Base-by-base conservation (phyloP, 805 yeast species). In the Zygoascus bituminiphila region DNA sequence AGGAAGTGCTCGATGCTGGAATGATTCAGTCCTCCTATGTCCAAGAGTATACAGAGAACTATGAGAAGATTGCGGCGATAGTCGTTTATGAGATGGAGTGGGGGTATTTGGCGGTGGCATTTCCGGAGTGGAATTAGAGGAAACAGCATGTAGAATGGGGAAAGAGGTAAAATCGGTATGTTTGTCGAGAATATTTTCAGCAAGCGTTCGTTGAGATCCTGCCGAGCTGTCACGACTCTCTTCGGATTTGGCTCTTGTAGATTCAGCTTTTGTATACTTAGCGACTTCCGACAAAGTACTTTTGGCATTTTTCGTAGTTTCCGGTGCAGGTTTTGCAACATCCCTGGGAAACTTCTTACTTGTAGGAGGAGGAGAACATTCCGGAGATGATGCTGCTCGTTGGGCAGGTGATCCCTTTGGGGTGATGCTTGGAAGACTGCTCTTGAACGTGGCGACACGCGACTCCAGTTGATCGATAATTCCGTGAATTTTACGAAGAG, bases 401-500 rank as follows among this genome's bases (percentile, higher is more conserved):
- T 93, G 88, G 5, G 82, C 89, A 44, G 82, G 87, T 7, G 95
- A 87, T 60, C 76, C 78, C 50, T 57, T 77, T 33, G 66, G 60
- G 53, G 63, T 66, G 35, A 31, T 47, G 2, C 52, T 22, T 1
- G 62, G 62, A 10, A 57, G 50, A 2, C 57, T 54, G 9, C 59
- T 54, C 41, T 59, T 59, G 55, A 58, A 58, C 14, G 54, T 53
- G 1, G 63, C 64, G 14, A 61, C 61, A 9, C 59, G 53, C 10
- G 55, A 49, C 46, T 61, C 65, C 31, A 61, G 45, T 42, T 60
- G 64, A 43, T 58, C 60, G 22, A 61, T 49, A 45, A 62, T 57
- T 12, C 63, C 65, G 21, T 61, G 63, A 25, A 62, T 58, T 36
- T 56, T 54, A 17, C 61, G 54, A 41, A 61, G 51, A 25, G 60